phyloP scores from a whole-genome alignment of 306 rosid species.

The Fragaria ananassa region DNA sequence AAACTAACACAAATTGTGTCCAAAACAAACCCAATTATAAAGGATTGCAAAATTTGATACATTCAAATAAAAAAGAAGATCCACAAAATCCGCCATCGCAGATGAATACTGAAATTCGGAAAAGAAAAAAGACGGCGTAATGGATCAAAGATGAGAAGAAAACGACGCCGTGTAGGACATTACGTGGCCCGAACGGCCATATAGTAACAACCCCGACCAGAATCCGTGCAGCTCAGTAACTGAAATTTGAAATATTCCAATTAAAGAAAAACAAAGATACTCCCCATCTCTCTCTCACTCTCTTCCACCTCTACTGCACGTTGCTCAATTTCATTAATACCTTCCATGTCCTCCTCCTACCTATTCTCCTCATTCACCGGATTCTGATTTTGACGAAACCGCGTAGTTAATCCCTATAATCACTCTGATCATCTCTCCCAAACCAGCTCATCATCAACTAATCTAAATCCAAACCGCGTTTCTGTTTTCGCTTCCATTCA shows the following conservation, averaged over 20 bases:
- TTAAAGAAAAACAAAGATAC: conserved; percentile 7
- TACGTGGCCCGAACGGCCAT: not conserved
- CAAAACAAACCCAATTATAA: too few relatives aligned
- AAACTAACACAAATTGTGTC: too few relatives aligned
- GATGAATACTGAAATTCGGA: not conserved
- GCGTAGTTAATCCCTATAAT: not conserved
- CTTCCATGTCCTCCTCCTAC: not conserved
- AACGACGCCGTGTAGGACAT: not conserved
- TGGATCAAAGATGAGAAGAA: not conserved
- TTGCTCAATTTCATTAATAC: conserved; percentile 14
- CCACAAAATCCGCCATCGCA: too few relatives aligned
- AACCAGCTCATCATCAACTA: not conserved
- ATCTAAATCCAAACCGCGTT: not conserved
- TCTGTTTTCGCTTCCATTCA: not conserved
- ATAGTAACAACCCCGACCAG: conserved; percentile 10
- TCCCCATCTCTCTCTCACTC: not conserved
- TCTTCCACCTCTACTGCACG: conserved; percentile 21
- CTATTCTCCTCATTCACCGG: not conserved
- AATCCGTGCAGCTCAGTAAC: conserved; percentile 9
- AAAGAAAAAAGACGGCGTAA: not conserved
- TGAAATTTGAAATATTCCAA: conserved; percentile 1
- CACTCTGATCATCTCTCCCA: not conserved
- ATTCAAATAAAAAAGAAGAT: too few relatives aligned
- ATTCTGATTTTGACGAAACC: not conserved
- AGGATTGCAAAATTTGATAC: too few relatives aligned